Evolutionary conservation across 2,329 filamentous ascomycete genomes (phyloP).

Genomic region (Tolypocladium tropicale): DNA sequence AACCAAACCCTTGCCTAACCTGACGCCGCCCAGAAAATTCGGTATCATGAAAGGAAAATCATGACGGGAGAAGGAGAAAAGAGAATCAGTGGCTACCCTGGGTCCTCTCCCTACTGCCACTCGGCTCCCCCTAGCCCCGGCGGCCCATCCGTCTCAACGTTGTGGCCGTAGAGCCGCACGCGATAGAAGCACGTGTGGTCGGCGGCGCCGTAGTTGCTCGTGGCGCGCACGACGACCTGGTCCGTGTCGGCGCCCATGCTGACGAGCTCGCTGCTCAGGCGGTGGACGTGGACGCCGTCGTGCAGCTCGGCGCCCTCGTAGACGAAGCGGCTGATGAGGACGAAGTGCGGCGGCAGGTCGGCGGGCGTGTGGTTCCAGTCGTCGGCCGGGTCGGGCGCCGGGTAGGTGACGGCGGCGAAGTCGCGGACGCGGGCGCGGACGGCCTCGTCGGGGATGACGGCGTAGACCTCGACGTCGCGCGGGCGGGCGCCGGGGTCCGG

Average conservation of each 20-base stretch:
- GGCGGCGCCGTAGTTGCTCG: conserved; percentile 46
- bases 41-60: background rate
- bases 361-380: conserved; percentile 19
- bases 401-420: conserved; percentile 33
- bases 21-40: background rate
- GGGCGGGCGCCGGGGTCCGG: conserved; percentile 54
- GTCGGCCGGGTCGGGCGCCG: conserved; percentile 18
- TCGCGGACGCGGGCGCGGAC: conserved; percentile 28
- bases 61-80: too few species aligned
- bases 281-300: conserved; percentile 41
- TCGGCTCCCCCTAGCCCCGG: background rate
- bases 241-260: conserved; percentile 37
- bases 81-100: background rate
- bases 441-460: conserved; percentile 37
- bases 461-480: conserved; percentile 60
- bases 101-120: background rate
- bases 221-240: conserved; percentile 42
- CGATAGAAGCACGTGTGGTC: conserved; percentile 59
- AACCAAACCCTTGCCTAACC: background rate
- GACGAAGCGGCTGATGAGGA: conserved; percentile 47
- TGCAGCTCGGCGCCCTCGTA: conserved; percentile 36
- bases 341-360: conserved; percentile 28
- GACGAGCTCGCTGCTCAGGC: conserved; percentile 38
- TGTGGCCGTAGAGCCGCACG: conserved; percentile 43
- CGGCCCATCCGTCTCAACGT: conserved; percentile 13